Percentiles rank a stretch among this genome's conserved stretches.
Evolutionary conservation across 148 eudicot species (phyloP).

Genomic region (Nepenthes mirabilis): DNA sequence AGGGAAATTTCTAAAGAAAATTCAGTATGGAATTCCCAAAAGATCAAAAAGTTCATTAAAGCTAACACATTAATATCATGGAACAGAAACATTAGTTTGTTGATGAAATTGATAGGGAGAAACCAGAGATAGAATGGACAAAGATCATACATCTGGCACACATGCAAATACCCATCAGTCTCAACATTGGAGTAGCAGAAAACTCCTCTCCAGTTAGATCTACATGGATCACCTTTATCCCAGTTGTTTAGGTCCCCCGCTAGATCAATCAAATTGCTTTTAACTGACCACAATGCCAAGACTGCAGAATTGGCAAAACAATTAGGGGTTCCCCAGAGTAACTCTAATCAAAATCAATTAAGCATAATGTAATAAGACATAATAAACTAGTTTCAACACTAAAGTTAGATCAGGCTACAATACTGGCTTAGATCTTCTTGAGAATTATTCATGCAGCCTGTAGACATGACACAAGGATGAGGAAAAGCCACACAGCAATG

Average conservation of each 20-base stretch:
- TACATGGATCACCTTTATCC: conserved; percentile 63
- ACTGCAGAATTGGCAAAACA: conserved; percentile 21
- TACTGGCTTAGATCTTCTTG: no score
- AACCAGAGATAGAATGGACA: neutral
- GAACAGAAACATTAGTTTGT: no score
- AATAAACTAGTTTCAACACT: no score
- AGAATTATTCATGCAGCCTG: no score
- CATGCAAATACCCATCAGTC: conserved; percentile 38
- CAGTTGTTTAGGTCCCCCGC: conserved; percentile 36
- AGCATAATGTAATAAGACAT: neutral
- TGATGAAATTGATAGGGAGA: neutral
- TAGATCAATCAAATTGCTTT: conserved; percentile 36
- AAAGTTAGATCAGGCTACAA: no score
- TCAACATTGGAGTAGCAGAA: conserved; percentile 23
- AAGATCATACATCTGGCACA: conserved; percentile 50
- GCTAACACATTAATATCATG: no score
- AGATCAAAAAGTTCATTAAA: no score
- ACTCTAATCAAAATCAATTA: neutral
- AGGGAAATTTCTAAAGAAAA: no score
- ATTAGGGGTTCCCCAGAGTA: no score
- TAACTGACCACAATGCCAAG: conserved; percentile 35
- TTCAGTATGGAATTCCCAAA: no score
- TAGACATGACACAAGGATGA: no score
- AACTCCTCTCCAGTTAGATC: conserved; percentile 55
- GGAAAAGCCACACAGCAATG: no score